phyloP scores from a whole-genome alignment of 768 basidiomycete genomes.

The Russula emetica region DNA sequence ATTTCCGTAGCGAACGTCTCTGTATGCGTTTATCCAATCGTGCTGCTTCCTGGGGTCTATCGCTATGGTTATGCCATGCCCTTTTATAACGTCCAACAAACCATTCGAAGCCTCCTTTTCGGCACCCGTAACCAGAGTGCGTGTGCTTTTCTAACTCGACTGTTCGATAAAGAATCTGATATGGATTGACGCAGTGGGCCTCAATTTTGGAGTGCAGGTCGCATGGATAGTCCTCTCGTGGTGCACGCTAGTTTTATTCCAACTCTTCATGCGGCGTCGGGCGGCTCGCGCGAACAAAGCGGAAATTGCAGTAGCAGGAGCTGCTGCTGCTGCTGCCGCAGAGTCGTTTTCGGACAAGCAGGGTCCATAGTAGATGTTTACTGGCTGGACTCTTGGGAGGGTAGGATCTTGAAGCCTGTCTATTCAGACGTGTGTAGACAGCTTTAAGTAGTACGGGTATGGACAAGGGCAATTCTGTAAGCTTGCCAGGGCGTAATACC shows the following conservation, averaged over 20 bases:
- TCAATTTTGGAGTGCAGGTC: conserved; percentile 58
- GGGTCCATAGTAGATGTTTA: neutral
- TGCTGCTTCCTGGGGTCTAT: conserved; percentile 53
- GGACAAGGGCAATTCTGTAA: neutral
- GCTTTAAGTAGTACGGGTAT: too few relatives aligned
- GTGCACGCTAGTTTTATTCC: conserved; percentile 48
- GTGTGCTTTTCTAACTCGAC: conserved; percentile 37
- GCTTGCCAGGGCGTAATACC: too few relatives aligned
- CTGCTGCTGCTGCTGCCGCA: too few relatives aligned
- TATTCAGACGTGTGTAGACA: neutral
- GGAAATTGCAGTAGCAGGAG: neutral
- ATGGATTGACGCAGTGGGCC: conserved; percentile 43
- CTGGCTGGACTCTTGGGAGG: neutral
- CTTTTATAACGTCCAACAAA: conserved; percentile 65
- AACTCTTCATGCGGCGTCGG: conserved; percentile 38
- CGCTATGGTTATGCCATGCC: conserved; percentile 67
- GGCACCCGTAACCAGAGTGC: conserved; percentile 55
- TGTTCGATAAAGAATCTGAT: neutral
- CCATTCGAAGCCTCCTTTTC: conserved; percentile 61
- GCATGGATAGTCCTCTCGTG: conserved; percentile 55
- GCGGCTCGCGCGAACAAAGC: conserved; percentile 7
- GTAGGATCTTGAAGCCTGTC: neutral
- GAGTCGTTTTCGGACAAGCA: neutral
- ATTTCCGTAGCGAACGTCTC: conserved; percentile 49
- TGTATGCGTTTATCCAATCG: conserved; percentile 53